Evolutionary conservation across 148 eudicot species (phyloP).

Genomic region (Suaeda aralocaspica): DNA sequence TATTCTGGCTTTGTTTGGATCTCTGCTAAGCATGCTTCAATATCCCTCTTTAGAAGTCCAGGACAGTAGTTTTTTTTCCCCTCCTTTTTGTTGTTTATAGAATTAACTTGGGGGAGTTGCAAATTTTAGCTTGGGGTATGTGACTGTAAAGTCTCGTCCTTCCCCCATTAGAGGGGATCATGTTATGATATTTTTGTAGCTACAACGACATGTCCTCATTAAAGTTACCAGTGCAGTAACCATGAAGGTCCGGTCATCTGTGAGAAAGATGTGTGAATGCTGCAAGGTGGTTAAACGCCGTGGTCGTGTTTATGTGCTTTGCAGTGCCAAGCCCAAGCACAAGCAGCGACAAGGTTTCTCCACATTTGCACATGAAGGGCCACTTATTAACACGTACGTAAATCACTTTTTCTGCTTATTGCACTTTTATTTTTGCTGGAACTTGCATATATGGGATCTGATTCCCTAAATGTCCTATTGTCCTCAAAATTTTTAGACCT

Average conservation of each 20-base stretch:
- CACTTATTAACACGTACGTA: slow-evolving; percentile 38
- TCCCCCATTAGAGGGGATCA: background rate
- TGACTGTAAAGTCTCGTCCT: background rate
- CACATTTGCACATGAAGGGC: slow-evolving; percentile 52
- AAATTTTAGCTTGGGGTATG: background rate
- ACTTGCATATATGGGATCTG: background rate
- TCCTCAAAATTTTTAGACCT: background rate
- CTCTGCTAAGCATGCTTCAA: background rate
- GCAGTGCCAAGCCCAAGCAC: slow-evolving; percentile 78
- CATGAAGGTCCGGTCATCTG: slow-evolving; percentile 83
- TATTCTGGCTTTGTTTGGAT: background rate
- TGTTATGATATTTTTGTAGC: background rate
- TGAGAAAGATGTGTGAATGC: slow-evolving; percentile 85
- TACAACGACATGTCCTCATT: background rate
- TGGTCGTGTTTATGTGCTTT: slow-evolving; percentile 65
- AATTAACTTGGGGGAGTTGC: too few species aligned
- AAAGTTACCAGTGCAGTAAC: slow-evolving; percentile 22
- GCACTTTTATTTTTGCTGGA: background rate
- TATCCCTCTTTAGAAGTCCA: too few species aligned
- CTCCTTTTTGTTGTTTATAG: too few species aligned
- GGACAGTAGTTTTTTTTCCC: too few species aligned
- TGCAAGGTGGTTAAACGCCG: slow-evolving; percentile 78
- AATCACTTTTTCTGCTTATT: background rate
- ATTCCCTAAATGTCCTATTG: background rate
- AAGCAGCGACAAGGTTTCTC: slow-evolving; percentile 87